Conservation (phyloP, 805 yeast genomes). For the Teunomyces barrocoloradensis region DNA sequence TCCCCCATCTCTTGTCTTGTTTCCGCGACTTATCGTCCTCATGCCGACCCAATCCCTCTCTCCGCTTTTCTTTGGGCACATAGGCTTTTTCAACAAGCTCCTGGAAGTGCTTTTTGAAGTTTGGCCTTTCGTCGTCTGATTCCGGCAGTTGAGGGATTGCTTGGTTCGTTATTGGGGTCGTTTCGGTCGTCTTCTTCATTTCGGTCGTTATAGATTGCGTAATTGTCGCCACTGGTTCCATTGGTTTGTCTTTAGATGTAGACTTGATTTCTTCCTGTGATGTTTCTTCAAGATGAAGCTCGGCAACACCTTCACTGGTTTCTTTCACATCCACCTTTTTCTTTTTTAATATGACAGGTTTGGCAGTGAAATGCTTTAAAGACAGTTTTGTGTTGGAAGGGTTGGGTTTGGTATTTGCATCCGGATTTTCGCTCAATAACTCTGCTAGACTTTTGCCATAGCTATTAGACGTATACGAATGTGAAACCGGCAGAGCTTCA, state of each 20-base stretch:
- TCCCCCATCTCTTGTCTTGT: neutral
- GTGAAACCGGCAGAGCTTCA: conserved; percentile 21
- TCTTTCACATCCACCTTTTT: conserved; percentile 11
- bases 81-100: conserved; percentile 21
- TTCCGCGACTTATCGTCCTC: neutral
- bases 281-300: neutral
- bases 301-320: neutral
- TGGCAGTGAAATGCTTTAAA: conserved; percentile 24
- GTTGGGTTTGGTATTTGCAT: conserved; percentile 16
- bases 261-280: no score
- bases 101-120: conserved; percentile 30
- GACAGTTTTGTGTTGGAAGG: conserved; percentile 13
- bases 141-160: neutral
- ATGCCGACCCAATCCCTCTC: neutral
- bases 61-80: conserved; percentile 14
- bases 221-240: no score
- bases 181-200: neutral
- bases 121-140: conserved; percentile 23
- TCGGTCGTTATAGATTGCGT: neutral
- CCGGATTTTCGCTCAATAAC: conserved; percentile 28
- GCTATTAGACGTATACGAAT: conserved; percentile 14
- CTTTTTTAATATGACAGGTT: conserved; percentile 41
- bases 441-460: conserved; percentile 40
- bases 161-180: neutral
- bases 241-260: neutral